A percentile compares a stretch with the other conserved stretches of the same genome.
These are phyloP conservation scores for Metschnikowia lunata DNA, from an alignment of 805 yeast genomes.

Conservation along the genomic window DNA sequence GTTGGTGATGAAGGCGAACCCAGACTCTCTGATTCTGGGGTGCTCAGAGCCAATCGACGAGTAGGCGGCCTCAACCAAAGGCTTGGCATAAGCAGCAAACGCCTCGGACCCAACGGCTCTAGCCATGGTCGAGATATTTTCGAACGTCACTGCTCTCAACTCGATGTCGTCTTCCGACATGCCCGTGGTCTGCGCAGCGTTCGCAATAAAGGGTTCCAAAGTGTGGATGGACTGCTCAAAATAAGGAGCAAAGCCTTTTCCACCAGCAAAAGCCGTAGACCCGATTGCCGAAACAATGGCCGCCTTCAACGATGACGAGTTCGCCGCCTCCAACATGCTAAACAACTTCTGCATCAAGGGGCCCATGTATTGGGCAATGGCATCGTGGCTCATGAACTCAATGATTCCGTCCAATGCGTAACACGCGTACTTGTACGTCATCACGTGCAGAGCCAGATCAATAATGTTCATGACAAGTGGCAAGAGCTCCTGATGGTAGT, in stretches of 20 bases:
- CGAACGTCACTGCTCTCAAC: constrained; percentile 87
- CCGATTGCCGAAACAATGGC: constrained; percentile 94
- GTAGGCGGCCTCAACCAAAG: constrained; percentile 84
- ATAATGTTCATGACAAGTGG: constrained; percentile 85
- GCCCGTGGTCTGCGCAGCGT: constrained; percentile 65
- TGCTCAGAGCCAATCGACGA: constrained; percentile 70
- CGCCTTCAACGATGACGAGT: constrained; percentile 67
- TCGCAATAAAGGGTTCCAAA: constrained; percentile 76
- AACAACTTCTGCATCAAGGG: constrained; percentile 88
- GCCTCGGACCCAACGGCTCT: constrained; percentile 92
- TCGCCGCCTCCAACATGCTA: constrained; percentile 73
- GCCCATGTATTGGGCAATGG: constrained; percentile 73
- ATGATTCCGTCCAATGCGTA: constrained; percentile 85
- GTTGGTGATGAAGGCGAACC: constrained; percentile 87
- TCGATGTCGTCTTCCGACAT: constrained; percentile 86
- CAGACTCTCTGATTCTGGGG: constrained; percentile 88
- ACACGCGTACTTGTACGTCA: constrained; percentile 87
- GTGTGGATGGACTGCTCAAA: constrained; percentile 76
- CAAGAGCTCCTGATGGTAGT: constrained; percentile 73
- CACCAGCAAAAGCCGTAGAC: constrained; percentile 93
- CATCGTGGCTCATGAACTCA: constrained; percentile 86
- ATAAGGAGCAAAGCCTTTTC: constrained; percentile 81
- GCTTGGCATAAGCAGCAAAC: constrained; percentile 80
- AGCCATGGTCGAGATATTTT: constrained; percentile 91
- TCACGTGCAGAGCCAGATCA: constrained; percentile 77